These are phyloP conservation scores for Bipolaris cookei DNA, from an alignment of 2,329 filamentous ascomycete species.

Conservation along the genomic window DNA sequence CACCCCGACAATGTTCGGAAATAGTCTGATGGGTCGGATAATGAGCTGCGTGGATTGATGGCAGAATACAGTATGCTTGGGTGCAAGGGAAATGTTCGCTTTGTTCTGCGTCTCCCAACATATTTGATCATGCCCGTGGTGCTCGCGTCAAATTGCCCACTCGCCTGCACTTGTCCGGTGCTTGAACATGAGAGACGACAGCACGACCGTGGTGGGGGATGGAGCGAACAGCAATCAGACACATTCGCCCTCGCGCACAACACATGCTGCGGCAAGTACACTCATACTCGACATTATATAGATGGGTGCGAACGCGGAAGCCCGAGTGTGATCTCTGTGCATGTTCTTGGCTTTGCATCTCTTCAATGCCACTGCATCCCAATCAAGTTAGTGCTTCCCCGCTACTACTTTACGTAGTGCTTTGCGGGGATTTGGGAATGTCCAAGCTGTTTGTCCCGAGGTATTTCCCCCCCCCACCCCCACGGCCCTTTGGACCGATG, in stretches of 20 bases:
- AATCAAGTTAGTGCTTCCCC: constrained; percentile 8
- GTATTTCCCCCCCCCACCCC: neutral
- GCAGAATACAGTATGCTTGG: neutral
- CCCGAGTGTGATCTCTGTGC: neutral
- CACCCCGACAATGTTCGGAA: neutral
- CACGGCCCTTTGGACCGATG: constrained; percentile 14
- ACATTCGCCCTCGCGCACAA: too few species aligned
- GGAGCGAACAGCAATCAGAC: too few species aligned
- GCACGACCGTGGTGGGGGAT: too few species aligned
- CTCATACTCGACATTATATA: too few species aligned
- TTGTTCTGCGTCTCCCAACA: neutral
- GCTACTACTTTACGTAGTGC: constrained; percentile 2
- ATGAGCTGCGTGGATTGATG: neutral
- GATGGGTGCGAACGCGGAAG: neutral
- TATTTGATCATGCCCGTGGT: neutral
- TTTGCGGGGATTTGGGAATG: constrained; percentile 11
- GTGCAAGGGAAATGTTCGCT: neutral
- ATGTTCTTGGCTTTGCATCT: neutral
- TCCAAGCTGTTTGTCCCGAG: constrained; percentile 12
- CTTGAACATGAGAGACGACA: too few species aligned
- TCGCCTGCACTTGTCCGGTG: too few species aligned
- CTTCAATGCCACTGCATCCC: neutral
- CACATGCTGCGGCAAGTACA: too few species aligned
- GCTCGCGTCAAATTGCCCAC: neutral
- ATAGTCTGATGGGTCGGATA: neutral